A percentile compares a stretch with the other conserved stretches of the same genome.
These are phyloP conservation scores for Dissophora ornata DNA, from an alignment of 192 early-diverging fungal species.

Conservation along the genomic window DNA sequence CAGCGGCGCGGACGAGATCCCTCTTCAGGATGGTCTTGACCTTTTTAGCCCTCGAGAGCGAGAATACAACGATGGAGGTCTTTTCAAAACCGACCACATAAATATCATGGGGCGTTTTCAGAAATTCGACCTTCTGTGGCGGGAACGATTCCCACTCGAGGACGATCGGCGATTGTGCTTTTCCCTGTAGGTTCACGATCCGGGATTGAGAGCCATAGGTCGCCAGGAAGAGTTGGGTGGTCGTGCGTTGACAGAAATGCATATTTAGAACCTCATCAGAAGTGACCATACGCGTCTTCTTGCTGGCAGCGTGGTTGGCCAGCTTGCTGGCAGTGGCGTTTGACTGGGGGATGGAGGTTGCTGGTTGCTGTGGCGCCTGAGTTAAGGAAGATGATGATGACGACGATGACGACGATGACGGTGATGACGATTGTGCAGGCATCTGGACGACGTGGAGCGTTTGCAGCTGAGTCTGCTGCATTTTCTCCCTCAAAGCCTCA, in stretches of 20 bases:
- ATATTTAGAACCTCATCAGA: constrained; percentile 45
- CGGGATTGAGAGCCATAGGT: constrained; percentile 41
- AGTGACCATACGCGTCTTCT: constrained; percentile 47
- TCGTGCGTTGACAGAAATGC: constrained; percentile 30
- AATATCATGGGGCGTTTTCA: constrained; percentile 33
- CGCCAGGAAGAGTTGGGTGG: constrained; percentile 32
- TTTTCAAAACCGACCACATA: constrained; percentile 51
- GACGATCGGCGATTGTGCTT: constrained; percentile 35
- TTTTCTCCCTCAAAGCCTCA: constrained; percentile 7
- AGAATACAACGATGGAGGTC: constrained; percentile 26
- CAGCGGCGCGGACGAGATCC: constrained; percentile 27
- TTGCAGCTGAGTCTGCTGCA: not conserved
- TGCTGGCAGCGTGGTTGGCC: no score
- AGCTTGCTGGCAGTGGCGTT: no score
- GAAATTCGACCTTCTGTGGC: constrained; percentile 47
- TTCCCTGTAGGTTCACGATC: constrained; percentile 41
- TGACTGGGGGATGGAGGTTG: not conserved
- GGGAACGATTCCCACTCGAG: constrained; percentile 36
- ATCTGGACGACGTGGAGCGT: not conserved
- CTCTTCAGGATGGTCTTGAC: constrained; percentile 34
- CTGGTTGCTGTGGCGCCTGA: constrained; percentile 2
- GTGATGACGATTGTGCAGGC: constrained; percentile 4
- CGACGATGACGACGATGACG: constrained; percentile 10
- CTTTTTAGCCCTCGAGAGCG: constrained; percentile 31
- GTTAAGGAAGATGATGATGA: not conserved